phyloP scores from a whole-genome alignment of 2,329 filamentous ascomycete genomes.

The Dothistroma septosporum region DNA sequence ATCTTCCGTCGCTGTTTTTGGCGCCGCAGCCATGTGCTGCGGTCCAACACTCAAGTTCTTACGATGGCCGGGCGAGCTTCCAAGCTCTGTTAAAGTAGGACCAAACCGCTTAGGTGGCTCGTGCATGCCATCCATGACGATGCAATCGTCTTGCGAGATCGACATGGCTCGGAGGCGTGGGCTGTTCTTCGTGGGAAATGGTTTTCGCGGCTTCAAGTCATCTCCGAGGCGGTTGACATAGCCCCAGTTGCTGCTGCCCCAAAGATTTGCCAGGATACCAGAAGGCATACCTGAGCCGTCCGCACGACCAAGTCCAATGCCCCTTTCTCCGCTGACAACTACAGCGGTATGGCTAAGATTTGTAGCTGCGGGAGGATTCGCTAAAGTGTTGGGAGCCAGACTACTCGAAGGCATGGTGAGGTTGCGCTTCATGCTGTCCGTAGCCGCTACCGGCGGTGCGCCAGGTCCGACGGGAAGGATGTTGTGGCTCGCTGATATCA shows the following conservation, averaged over 20 bases:
- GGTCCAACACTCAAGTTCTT: conserved; percentile 31
- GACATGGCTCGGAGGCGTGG: conserved; percentile 14
- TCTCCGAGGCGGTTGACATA: conserved; percentile 60
- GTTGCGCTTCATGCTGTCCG: conserved; percentile 21
- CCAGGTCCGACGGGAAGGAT: conserved; percentile 63
- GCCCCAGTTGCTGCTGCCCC: conserved; percentile 84
- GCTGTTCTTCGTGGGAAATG: conserved; percentile 13
- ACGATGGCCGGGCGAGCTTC: conserved; percentile 22
- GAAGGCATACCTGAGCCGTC: conserved; percentile 70
- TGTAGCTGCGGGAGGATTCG: conserved; percentile 76
- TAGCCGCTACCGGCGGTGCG: conserved; percentile 34
- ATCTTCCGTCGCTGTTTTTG: conserved; percentile 13
- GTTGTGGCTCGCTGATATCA: conserved; percentile 80
- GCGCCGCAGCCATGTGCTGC: conserved; percentile 8
- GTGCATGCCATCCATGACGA: conserved; percentile 31
- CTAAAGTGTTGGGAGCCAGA: conserved; percentile 76
- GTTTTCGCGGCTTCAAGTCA: conserved; percentile 39
- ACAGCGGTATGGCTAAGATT: conserved; percentile 84
- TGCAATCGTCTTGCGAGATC: conserved; percentile 30
- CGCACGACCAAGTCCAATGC: conserved; percentile 56
- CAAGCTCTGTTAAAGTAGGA: conserved; percentile 6
- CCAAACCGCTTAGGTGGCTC: conserved; percentile 14
- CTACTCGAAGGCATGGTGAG: conserved; percentile 53
- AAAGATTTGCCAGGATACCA: conserved; percentile 86
- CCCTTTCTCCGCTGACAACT: conserved; percentile 71